Conservation (phyloP, 768 basidiomycete species). For the Russula griseocarnosa region DNA sequence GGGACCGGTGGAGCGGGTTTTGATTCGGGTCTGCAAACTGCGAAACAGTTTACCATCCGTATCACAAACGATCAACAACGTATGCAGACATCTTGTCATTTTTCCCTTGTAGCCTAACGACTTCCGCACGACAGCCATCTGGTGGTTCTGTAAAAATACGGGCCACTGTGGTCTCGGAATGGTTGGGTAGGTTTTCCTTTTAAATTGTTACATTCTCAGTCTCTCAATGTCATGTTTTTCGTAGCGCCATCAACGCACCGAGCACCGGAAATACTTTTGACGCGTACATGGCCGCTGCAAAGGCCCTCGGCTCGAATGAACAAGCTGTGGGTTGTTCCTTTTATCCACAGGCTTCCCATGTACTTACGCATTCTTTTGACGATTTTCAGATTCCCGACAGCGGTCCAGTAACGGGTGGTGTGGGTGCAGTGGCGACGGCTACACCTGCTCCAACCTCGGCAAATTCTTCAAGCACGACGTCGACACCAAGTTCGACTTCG, state of each 20-base stretch:
- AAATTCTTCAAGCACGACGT: background rate
- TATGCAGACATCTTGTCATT: conserved; percentile 32
- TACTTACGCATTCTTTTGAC: background rate
- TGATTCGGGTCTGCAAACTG: conserved; percentile 47
- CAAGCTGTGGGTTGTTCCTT: conserved; percentile 34
- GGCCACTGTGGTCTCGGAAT: conserved; percentile 50
- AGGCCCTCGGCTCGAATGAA: conserved; percentile 38
- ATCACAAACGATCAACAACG: conserved; percentile 47
- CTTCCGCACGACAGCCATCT: conserved; percentile 41
- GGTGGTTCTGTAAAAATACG: conserved; percentile 51
- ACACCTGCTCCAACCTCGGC: conserved; percentile 12
- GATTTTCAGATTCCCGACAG: conserved; percentile 36
- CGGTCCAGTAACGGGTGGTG: conserved; percentile 43
- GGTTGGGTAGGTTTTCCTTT: conserved; percentile 38
- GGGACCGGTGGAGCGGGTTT: conserved; percentile 45
- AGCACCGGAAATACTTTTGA: conserved; percentile 43
- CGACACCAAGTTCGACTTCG: background rate
- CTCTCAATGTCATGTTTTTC: background rate
- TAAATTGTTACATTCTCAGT: background rate
- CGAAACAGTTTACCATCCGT: conserved; percentile 44
- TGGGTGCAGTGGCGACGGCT: conserved; percentile 27
- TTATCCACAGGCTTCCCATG: no score
- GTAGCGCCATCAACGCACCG: conserved; percentile 46
- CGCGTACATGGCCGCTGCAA: conserved; percentile 42
- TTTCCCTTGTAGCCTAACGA: background rate